Base-by-base conservation (phyloP, 1,284 basidiomycete species). In the Moniliophthora roreri region DNA sequence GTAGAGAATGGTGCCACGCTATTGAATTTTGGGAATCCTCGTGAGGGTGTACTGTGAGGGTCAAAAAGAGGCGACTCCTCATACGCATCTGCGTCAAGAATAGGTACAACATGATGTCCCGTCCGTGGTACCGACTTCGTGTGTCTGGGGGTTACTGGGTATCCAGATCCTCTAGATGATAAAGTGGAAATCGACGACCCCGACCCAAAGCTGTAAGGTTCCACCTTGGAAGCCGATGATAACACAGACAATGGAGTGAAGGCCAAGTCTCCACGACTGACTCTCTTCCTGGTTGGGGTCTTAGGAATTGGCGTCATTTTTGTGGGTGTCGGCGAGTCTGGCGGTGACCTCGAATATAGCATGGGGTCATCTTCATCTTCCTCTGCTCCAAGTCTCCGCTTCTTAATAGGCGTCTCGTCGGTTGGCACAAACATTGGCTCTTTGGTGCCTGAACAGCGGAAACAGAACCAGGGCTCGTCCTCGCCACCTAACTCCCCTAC, bases 1-100 rank as follows among this genome's bases (percentile, higher is more conserved):
- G 44, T 46, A 18, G 44, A 28, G 15, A 46, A 46, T 28, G 44
- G 44, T 13, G 44, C 21, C 1, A 24, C 13, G 9, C 15, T 21
- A 28, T 46, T 46, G 44, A 46, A 46, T 28, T 46, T 46, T n/a
- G n/a, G n/a, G 44, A 46, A 28, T n/a, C 44, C 44, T n/a, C 44
- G 44, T 5, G 44, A 46, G 2, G 44, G 44, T n/a, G 44, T 46
- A 32, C 44, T 46, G n/a, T 13, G 4, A 10, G 44, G 44, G n/a
- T 46, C 44, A 28, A 46, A 46, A 8, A 46, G 10, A 1, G 44
- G 44, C 2, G 44, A 46, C 8, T 46, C 44, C 28, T 46, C 44
- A 32, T 46, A 46, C 4, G 13, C n/a, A 28, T 28, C 24, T 23
- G 21, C 41, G 18, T 13, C 4, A 6, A 20, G 21, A 6, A 42